These are phyloP conservation scores for Coemansia sp. DNA, from an alignment of 192 early-diverging fungal genomes.

Conservation along the genomic window DNA sequence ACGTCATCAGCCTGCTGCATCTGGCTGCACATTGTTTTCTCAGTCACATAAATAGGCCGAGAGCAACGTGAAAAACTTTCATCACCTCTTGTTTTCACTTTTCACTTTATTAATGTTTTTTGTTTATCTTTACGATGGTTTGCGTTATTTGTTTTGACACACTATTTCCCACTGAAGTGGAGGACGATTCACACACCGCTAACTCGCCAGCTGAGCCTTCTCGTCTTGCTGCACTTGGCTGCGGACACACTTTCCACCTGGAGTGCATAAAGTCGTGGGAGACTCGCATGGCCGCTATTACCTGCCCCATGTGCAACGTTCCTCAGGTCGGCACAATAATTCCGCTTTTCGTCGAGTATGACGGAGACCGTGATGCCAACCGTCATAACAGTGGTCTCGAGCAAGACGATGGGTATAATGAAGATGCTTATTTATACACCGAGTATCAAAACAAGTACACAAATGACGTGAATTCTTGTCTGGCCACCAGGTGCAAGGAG, in stretches of 20 bases:
- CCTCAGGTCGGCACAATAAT: background rate
- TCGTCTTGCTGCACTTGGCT: background rate
- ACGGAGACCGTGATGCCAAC: background rate
- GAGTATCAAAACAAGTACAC: background rate
- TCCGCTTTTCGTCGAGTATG: background rate
- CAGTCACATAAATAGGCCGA: too few species aligned
- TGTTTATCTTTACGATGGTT: background rate
- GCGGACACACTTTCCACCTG: background rate
- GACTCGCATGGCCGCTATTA: too few species aligned
- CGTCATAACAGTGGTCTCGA: background rate
- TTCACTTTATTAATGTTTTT: background rate
- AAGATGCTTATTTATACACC: background rate
- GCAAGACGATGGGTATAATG: background rate
- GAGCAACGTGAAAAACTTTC: background rate
- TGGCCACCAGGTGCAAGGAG: too few species aligned
- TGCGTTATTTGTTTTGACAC: background rate
- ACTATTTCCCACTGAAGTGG: background rate
- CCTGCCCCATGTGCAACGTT: background rate
- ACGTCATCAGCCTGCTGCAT: too few species aligned
- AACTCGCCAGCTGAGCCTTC: background rate
- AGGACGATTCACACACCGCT: background rate
- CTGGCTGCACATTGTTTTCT: too few species aligned
- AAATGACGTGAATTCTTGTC: too few species aligned
- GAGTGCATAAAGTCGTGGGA: background rate
- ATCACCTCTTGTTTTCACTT: background rate